Base-by-base conservation (phyloP, 2,329 filamentous ascomycete genomes). In the Pseudogymnoascus sp. region DNA sequence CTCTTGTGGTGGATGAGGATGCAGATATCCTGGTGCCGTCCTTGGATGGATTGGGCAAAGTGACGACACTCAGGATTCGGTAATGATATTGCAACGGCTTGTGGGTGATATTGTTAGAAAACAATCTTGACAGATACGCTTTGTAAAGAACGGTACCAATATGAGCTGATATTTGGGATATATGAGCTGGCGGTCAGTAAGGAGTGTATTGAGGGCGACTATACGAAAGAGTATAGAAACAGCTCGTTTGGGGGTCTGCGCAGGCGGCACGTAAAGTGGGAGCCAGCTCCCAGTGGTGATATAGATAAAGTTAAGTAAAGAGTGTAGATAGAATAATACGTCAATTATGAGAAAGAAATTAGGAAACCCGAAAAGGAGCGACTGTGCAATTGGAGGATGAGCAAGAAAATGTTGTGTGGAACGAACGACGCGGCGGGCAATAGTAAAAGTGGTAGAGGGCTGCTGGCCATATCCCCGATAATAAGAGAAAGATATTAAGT, bases 231-330 rank as follows among this genome's bases (percentile, higher is more conserved):
- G 67, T 66, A 69, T 69, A 70, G 72, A 70, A 71, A 71, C 72
- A 73, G 73, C 75, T 75, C 74, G 74, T 75, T 76, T 71, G 68
- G 62, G 62, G 68, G 69, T 71, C 66, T 63, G 64, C 67, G 68
- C 64, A 64, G 66, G 66, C 67, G 65, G 68, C 68, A 72, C 72
- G 67, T 67, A 68, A 72, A 72, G 73, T 78, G 76, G 81, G 78
- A 79, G 74, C 79, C 79, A 79, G 79, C 78, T 81, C 78, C 74
- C 76, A 76, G 76, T 9, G 26, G 45, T 73, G 71, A 70, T 76
- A 76, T 76, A 76, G 72, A 74, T 71, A 71, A 72, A 70, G 45
- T 30, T 52, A 33, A 30, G 45, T 52, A 52, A 52, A 52, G 45
- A 52, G 23, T 52, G 45, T 52, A 33, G 26, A 52, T 52, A 33